Evolutionary conservation across 805 yeast species (phyloP).

Genomic region (Metschnikowia shivogae): DNA sequence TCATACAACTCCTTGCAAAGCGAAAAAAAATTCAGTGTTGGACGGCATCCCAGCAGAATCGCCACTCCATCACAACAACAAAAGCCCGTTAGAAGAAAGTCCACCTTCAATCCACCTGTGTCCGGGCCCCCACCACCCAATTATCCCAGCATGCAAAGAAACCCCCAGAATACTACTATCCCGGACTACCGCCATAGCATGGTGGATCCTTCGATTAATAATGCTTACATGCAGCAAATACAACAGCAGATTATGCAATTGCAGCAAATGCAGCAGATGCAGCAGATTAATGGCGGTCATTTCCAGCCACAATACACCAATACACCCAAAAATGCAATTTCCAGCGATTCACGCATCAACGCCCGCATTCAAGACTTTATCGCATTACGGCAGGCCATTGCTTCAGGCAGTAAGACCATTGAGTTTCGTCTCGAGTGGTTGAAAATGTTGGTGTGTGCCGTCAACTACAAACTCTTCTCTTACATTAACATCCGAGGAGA

Average conservation of each 20-base stretch:
- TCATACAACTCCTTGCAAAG: constrained; percentile 33
- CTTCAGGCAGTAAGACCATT: constrained; percentile 39
- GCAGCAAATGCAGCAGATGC: constrained; percentile 14
- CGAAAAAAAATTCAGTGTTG: constrained; percentile 20
- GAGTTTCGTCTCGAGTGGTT: constrained; percentile 42
- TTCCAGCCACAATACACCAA: not conserved
- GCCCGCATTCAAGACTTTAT: constrained; percentile 33
- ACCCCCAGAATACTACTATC: not conserved
- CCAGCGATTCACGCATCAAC: constrained; percentile 25
- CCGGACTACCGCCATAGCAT: constrained; percentile 11
- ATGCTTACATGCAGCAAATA: constrained; percentile 47
- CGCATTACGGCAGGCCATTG: constrained; percentile 31
- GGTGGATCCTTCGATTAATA: constrained; percentile 10
- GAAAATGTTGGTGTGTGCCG: constrained; percentile 38
- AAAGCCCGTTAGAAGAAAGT: not conserved
- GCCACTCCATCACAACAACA: constrained; percentile 9
- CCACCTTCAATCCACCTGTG: constrained; percentile 14
- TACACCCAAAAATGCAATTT: not conserved
- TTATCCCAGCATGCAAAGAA: constrained; percentile 4
- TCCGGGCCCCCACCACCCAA: constrained; percentile 19
- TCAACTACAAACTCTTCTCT: constrained; percentile 36
- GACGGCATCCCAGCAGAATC: constrained; percentile 11
- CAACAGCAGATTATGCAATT: constrained; percentile 50
- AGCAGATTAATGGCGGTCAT: constrained; percentile 6
- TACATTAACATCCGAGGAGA: constrained; percentile 43